Base-by-base conservation (phyloP, 2,329 filamentous ascomycete species). In the Xylaria sp. region DNA sequence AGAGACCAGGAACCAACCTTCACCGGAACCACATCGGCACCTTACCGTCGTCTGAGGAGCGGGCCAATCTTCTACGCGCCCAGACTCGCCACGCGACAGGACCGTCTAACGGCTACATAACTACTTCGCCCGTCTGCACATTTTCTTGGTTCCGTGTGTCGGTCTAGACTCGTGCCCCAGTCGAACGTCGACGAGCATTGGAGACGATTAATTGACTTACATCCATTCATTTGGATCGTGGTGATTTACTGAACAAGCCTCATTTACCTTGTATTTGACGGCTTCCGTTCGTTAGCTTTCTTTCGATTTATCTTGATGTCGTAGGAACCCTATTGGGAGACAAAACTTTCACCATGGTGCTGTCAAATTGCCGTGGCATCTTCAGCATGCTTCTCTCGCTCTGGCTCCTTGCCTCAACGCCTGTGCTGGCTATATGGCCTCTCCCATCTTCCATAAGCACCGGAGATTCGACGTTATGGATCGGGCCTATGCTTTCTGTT, bases 361-460 rank as follows among this genome's bases (percentile, higher is more conserved):
- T 68, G 15, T 40, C 56, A 56, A 70, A 67, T 58, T 46, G 59
- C 59, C 46, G 66, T 68, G 72, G 63, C 68, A 72, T 75, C 70
- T 71, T 73, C 51, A 71, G 67, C 38, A 72, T 79, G 67, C 67
- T 81, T 42, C 72, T 83, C 63, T 78, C 81, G 51, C 68, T 82
- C 61, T 76, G 83, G 51, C 78, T 84, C 56, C 74, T 83, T 70
- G 79, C 79, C 59, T 75, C 81, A 65, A 74, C 79, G 13, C 81
- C 82, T 11, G 84, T 79, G 64, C 72, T 81, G n/a, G 87, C 88
- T 15, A 77, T 90, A 68, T 90, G 88, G 88, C 88, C 88, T 13
- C 80, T 83, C 26, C 88, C 88, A 2, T 80, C 81, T 63, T 81
- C 80, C 46, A 81, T 86, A 63, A 83, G 81, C 53, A 86, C 83